Base-by-base conservation (phyloP, 225 moss, liverwort and hornwort species). In the Climacium dendroides region DNA sequence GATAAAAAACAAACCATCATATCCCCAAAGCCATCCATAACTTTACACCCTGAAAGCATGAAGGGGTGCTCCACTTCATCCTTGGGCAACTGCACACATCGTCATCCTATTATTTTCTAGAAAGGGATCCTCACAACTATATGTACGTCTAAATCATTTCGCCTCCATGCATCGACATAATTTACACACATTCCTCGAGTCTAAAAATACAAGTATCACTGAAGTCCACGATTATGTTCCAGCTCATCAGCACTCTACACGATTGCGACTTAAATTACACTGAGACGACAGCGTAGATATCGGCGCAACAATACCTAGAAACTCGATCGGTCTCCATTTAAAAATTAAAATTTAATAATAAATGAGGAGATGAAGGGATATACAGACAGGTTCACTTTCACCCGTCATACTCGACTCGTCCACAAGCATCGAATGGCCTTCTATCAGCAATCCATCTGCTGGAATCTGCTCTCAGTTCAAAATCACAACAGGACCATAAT, bases 341-440 rank as follows among this genome's bases (percentile, higher is more conserved):
- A 43, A 84, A 50, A 78, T 58, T 59, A 60, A 65, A 57, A 52
- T 32, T 37, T 24, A 65, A 28, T 52, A 24, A 23, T n/a, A 61
- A 84, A 74, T 61, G 78, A 90, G 72, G 90, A 86, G 84, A 88
- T 71, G 81, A 90, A 88, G 65, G 45, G 29, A 88, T 85, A 84
- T 80, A 94, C 97, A 90, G 85, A 97, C 96, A 86, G 96, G 97
- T 9, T 96, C 96, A 94, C 97, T 98, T 96, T 98, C 97, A 90
- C 97, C 97, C 72, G 97, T 98, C 97, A 98, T 96, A 88, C 97
- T 98, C 74, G 97, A 96, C 87, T 98, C 97, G 78, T 97, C 97
- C 73, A 96, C 92, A 69, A 94, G 84, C 81, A 97, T 87, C 63
- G 97, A 96, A 89, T 97, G 97, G 45, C 95, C 96, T 85, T 93